A percentile compares a stretch with the other conserved stretches of the same genome.
These are phyloP conservation scores for Xerocomus amazonicus DNA, from an alignment of 1,284 basidiomycete genomes.

Conservation along the genomic window DNA sequence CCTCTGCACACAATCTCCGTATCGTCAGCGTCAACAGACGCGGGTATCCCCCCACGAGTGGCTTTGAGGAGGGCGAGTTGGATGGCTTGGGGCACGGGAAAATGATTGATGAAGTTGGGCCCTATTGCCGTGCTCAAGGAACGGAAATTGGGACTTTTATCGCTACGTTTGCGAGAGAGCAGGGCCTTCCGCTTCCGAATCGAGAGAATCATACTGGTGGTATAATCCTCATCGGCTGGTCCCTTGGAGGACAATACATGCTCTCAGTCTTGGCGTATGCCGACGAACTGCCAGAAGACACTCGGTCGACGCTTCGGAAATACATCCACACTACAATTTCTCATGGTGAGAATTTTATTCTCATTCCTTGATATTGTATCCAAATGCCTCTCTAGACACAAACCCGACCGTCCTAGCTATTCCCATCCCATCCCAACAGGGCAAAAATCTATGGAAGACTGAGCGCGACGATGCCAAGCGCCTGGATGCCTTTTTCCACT, in stretches of 20 bases:
- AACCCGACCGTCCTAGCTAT: constrained; percentile 3
- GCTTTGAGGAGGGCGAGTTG: constrained; percentile 15
- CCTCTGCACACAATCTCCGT: constrained; percentile 22
- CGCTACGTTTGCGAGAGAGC: constrained; percentile 15
- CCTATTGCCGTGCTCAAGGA: constrained; percentile 23
- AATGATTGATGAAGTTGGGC: constrained; percentile 16
- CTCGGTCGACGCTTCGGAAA: constrained; percentile 12
- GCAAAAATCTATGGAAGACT: not conserved
- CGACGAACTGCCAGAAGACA: constrained; percentile 14
- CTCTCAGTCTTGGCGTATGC: constrained; percentile 20
- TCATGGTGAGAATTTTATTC: constrained; percentile 18
- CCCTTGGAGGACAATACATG: constrained; percentile 14
- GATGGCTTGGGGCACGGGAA: constrained; percentile 14
- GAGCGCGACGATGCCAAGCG: constrained; percentile 13
- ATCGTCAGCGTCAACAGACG: constrained; percentile 26
- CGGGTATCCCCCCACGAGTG: constrained; percentile 28
- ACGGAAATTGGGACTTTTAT: constrained; percentile 26
- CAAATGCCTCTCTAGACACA: not conserved
- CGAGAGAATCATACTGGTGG: constrained; percentile 12
- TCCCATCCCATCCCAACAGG: not conserved
- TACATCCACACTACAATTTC: constrained; percentile 25
- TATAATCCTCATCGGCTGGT: constrained; percentile 27
- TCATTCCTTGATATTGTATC: not conserved
- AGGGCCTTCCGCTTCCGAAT: constrained; percentile 18
- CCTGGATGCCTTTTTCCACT: constrained; percentile 16